Evolutionary conservation across 257 asterid genomes (phyloP).

Genomic region (Haberlea rhodopensis): DNA sequence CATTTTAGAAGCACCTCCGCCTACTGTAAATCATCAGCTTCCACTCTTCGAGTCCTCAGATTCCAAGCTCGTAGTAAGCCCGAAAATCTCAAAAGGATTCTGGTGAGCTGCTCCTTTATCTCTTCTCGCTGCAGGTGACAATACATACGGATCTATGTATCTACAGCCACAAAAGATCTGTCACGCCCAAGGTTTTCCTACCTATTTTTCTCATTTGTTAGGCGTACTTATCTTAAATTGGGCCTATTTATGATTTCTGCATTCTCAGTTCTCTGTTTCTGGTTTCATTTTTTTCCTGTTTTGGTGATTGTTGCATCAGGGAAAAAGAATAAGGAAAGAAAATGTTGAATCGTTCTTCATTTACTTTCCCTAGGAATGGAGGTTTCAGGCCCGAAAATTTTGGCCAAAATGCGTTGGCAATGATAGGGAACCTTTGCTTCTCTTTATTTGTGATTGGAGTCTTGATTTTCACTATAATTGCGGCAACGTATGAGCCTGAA

Average conservation of each 20-base stretch:
- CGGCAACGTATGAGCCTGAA: slow-evolving; percentile 89
- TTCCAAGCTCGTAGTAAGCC: too few species aligned
- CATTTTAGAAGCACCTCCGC: not conserved
- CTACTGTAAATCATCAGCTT: not conserved
- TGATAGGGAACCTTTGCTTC: slow-evolving; percentile 83
- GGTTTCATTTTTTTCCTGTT: slow-evolving; percentile 11
- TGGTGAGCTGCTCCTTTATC: slow-evolving; percentile 24
- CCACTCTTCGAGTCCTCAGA: too few species aligned
- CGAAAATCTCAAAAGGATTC: too few species aligned
- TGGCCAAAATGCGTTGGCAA: slow-evolving; percentile 69
- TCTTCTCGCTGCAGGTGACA: slow-evolving; percentile 25
- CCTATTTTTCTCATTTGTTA: slow-evolving; percentile 4
- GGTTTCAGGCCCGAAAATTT: slow-evolving; percentile 75
- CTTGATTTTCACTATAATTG: slow-evolving; percentile 77
- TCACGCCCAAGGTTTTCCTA: slow-evolving; percentile 29
- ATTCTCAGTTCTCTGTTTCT: slow-evolving; percentile 8
- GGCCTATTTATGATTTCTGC: slow-evolving; percentile 2
- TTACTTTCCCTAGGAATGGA: slow-evolving; percentile 45
- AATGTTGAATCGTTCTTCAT: slow-evolving; percentile 56
- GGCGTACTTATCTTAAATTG: slow-evolving; percentile 18
- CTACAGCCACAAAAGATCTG: slow-evolving; percentile 36
- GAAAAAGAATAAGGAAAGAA: slow-evolving; percentile 15
- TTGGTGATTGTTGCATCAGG: slow-evolving; percentile 21
- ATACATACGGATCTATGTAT: slow-evolving; percentile 28
- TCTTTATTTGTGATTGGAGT: slow-evolving; percentile 75